A percentile compares a stretch with the other conserved stretches of the same genome.
phyloP scores from a whole-genome alignment of 495 filamentous ascomycete species.

The Arthonia radiata region DNA sequence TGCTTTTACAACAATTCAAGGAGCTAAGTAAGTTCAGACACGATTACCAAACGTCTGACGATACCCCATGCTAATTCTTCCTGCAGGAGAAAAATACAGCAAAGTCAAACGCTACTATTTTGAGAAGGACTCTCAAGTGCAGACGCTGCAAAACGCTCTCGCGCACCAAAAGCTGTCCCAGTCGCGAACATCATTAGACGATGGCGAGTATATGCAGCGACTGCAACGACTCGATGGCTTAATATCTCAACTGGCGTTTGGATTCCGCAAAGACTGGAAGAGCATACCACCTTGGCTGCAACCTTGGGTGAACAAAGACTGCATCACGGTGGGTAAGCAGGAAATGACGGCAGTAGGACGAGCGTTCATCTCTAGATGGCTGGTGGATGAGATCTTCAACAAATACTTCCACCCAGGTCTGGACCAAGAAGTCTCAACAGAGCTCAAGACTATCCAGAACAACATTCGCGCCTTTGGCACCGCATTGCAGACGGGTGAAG shows the following conservation, averaged over 20 bases:
- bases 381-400: slow-evolving; percentile 78
- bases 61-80: no score
- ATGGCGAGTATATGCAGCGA: slow-evolving; percentile 75
- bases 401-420: slow-evolving; percentile 76
- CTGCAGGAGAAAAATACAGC: slow-evolving; percentile 76
- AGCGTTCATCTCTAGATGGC: slow-evolving; percentile 69
- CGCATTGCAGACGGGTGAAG: slow-evolving; percentile 48
- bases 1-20: no score
- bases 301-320: slow-evolving; percentile 57
- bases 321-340: slow-evolving; percentile 55
- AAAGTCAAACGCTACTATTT: slow-evolving; percentile 97
- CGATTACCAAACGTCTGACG: no score
- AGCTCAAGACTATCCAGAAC: slow-evolving; percentile 68
- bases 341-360: slow-evolving; percentile 96
- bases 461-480: slow-evolving; percentile 60
- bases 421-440: slow-evolving; percentile 44
- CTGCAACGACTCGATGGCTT: slow-evolving; percentile 87
- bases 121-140: slow-evolving; percentile 79
- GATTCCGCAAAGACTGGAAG: slow-evolving; percentile 82
- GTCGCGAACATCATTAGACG: slow-evolving; percentile 84
- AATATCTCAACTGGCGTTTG: slow-evolving; percentile 83
- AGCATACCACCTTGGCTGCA: slow-evolving; percentile 55
- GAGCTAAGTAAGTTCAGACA: no score
- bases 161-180: slow-evolving; percentile 87
- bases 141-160: slow-evolving; percentile 85